Evolutionary conservation across 331 rosid genomes (phyloP).

Genomic region (Telfairia occidentalis): DNA sequence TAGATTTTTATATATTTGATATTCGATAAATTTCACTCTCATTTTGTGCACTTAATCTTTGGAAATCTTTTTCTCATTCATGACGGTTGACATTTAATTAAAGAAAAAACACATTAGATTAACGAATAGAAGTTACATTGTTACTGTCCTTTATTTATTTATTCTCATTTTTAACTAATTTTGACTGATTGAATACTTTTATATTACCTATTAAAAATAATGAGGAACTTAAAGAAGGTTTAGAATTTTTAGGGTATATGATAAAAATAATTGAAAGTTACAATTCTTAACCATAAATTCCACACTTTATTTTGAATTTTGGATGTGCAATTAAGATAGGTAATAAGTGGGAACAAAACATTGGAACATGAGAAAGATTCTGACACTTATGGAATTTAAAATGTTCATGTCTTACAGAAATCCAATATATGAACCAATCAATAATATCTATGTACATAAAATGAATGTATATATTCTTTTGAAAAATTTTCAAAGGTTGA

Average conservation of each 20-base stretch:
- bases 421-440: not conserved
- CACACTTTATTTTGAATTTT: conserved; percentile 1
- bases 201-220: not conserved
- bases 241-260: not conserved
- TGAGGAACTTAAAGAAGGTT: not conserved
- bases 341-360: not conserved
- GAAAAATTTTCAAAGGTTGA: no score
- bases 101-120: no score
- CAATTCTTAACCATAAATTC: not conserved
- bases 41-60: no score
- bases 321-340: not conserved
- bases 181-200: not conserved
- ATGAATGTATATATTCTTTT: no score
- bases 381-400: not conserved
- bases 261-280: not conserved
- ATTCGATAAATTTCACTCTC: no score
- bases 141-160: no score
- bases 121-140: no score
- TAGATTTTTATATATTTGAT: no score
- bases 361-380: conserved; percentile 8
- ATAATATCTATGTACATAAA: no score
- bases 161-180: not conserved
- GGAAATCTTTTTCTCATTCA: no score
- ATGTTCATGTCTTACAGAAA: not conserved
- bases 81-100: no score